A percentile compares a stretch with the other conserved stretches of the same genome.
Evolutionary conservation across 1,139 yeast genomes (phyloP).

Genomic region (Scheffersomyces segobiensis): DNA sequence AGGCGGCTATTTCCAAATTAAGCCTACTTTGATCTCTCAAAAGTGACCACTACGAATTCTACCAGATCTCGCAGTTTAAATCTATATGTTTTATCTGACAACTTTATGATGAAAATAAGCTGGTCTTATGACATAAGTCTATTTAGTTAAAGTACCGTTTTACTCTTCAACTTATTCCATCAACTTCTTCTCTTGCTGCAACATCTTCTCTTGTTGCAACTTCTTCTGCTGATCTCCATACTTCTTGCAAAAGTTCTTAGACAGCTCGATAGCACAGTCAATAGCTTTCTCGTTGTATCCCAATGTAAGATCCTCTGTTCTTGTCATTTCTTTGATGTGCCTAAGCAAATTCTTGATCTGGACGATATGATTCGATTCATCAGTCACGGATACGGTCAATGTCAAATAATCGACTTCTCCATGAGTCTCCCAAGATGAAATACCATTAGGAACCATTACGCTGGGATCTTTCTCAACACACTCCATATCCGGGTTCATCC

Average conservation of each 20-base stretch:
- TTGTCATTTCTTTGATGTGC: not conserved
- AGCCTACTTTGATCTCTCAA: no score
- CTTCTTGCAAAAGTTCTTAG: slow-evolving; percentile 5
- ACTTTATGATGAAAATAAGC: no score
- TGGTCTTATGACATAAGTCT: no score
- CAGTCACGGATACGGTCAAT: slow-evolving; percentile 13
- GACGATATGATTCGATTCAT: slow-evolving; percentile 11
- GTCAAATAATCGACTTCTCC: slow-evolving; percentile 10
- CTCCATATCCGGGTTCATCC: slow-evolving; percentile 16
- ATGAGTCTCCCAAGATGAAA: slow-evolving; percentile 28
- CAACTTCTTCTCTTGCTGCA: not conserved
- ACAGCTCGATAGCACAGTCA: slow-evolving; percentile 10
- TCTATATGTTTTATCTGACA: no score
- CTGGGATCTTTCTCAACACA: slow-evolving; percentile 19
- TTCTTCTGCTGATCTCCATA: not conserved
- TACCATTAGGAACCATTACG: slow-evolving; percentile 39
- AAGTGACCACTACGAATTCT: no score
- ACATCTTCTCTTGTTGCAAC: not conserved
- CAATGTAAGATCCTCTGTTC: not conserved
- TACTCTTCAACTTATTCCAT: not conserved
- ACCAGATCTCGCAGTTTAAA: no score
- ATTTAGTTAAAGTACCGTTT: no score
- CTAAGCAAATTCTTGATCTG: slow-evolving; percentile 6
- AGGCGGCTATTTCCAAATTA: no score
- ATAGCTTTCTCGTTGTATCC: slow-evolving; percentile 8